Base-by-base conservation (phyloP, 768 basidiomycete species). In the Pleurotus tuber-regium region DNA sequence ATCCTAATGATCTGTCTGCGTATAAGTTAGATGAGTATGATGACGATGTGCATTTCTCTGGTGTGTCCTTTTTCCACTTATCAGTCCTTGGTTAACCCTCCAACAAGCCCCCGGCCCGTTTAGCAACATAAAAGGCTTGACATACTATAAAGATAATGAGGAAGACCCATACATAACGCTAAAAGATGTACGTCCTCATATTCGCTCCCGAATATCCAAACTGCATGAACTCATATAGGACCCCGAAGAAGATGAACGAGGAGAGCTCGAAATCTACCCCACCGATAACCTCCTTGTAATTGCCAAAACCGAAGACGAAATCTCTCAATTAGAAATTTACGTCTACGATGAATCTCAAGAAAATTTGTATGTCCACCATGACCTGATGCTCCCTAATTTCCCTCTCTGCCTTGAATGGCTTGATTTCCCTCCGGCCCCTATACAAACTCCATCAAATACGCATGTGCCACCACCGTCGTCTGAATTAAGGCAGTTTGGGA, bases 361-460 rank as follows among this genome's bases (percentile, higher is more conserved):
- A 64, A 92, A 92, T 65, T 80, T 98, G 36, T 98, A 94, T 64
- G 89, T 88, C 31, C 97, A 98, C 66, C 97, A 99, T 69, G 97
- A 99, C 67, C 79, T 98, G 66, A 92, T 99, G 86, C 81, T 99
- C 25, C 94, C 96, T 57, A 92, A 92, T 57, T 94, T 98, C 69
- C 97, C 97, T 7, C 86, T 99, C 53, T 98, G 96, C 61, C 89
- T 99, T 52, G 97, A 99, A 76, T 99, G 97, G 97, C 86, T 98
- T 53, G 92, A 98, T 66, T 98, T 93, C 68, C 81, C 87, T n/a
- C 90, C 92, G 19, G 69, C 84, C 54, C 46, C 46, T 0, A 47
- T 47, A 31, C 70, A 85, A 51, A 66, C 76, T 23, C 73, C 75
- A 21, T 62, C 70, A 28, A n/a, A n/a, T n/a, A n/a, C n/a, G n/a